Evolutionary conservation across 371 early-diverging fungal genomes (phyloP).

Genomic region (Syncephalastrum contaminatum): DNA sequence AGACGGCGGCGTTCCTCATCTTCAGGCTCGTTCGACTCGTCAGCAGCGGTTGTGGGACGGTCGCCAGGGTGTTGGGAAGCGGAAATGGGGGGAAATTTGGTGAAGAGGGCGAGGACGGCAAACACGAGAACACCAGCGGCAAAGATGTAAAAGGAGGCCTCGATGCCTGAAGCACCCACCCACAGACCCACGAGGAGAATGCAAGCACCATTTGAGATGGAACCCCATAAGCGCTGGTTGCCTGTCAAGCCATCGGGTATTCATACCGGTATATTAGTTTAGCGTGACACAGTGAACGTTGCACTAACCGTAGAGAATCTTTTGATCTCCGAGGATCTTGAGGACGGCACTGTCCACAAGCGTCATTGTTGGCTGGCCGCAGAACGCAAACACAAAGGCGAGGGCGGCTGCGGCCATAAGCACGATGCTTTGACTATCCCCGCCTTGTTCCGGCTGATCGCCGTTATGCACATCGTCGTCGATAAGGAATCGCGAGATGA

Average conservation of each 20-base stretch:
- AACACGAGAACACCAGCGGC: slow-evolving; percentile 23
- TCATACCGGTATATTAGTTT: no score
- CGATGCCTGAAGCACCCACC: slow-evolving; percentile 27
- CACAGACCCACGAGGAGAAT: slow-evolving; percentile 36
- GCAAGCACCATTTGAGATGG: slow-evolving; percentile 36
- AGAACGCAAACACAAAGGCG: slow-evolving; percentile 41
- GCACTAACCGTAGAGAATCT: slow-evolving; percentile 40
- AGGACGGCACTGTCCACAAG: slow-evolving; percentile 43
- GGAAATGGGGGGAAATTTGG: slow-evolving; percentile 5
- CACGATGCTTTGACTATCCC: not conserved
- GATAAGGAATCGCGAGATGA: slow-evolving; percentile 15
- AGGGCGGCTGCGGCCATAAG: slow-evolving; percentile 5
- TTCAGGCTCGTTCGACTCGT: not conserved
- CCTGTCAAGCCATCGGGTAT: slow-evolving; percentile 15
- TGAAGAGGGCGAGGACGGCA: slow-evolving; percentile 17
- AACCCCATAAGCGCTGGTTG: slow-evolving; percentile 47
- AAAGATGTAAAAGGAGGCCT: slow-evolving; percentile 43
- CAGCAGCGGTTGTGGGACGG: no score
- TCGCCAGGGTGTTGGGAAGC: slow-evolving; percentile 1
- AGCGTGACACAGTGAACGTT: no score
- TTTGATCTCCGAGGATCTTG: slow-evolving; percentile 41
- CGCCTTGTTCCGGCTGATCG: not conserved
- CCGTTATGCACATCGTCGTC: not conserved
- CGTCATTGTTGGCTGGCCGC: slow-evolving; percentile 34
- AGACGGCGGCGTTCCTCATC: not conserved